Evolutionary conservation across 176 grass and related monocot species (phyloP).

Genomic region (Cenchrus americanus): DNA sequence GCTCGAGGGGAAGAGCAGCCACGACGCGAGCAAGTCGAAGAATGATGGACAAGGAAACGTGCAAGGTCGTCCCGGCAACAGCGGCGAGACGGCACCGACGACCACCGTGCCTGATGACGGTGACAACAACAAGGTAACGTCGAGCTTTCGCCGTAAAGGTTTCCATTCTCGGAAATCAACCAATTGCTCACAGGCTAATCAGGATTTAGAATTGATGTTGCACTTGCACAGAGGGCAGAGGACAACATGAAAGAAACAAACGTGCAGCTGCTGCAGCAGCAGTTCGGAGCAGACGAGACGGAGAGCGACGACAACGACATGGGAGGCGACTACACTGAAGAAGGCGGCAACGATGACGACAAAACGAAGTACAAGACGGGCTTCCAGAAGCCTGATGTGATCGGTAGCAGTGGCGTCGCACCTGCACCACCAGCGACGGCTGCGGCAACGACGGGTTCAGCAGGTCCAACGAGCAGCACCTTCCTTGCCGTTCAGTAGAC

Average conservation of each 20-base stretch:
- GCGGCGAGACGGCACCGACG: neutral
- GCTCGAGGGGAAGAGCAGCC: constrained; percentile 52
- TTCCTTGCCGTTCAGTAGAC: constrained; percentile 56
- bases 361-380: constrained; percentile 40
- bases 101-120: neutral
- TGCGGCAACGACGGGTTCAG: constrained; percentile 23
- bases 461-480: constrained; percentile 38
- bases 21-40: constrained; percentile 23
- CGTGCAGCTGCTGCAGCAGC: constrained; percentile 24
- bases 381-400: constrained; percentile 31
- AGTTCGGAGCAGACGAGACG: constrained; percentile 28
- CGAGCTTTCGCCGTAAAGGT: neutral
- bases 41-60: neutral
- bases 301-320: constrained; percentile 58
- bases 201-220: neutral
- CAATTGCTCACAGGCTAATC: constrained; percentile 5
- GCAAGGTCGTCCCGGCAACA: neutral
- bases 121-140: constrained; percentile 19
- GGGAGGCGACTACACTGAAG: constrained; percentile 38
- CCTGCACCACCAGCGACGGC: constrained; percentile 1
- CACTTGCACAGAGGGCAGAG: constrained; percentile 32
- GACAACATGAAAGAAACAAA: constrained; percentile 32
- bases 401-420: neutral
- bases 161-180: neutral
- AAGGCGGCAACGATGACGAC: constrained; percentile 38